Conservation (phyloP, 768 basidiomycete species). For the Lactifluus piperatus region DNA sequence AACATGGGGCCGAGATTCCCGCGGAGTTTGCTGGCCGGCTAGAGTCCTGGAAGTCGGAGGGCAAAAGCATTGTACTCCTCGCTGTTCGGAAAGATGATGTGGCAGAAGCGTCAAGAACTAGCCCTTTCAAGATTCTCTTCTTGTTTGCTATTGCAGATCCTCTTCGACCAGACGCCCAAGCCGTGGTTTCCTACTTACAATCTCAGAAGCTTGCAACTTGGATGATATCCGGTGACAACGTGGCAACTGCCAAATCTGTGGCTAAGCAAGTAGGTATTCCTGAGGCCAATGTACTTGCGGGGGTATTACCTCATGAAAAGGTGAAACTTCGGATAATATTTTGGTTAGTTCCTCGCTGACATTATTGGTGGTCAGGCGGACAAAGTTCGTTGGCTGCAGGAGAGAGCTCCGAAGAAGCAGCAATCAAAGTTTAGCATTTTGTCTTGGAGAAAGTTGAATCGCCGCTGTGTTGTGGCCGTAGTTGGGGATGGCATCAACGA, state of each 20-base stretch:
- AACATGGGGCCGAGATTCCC: slow-evolving; percentile 35
- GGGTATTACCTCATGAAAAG: slow-evolving; percentile 78
- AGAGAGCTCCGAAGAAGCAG: slow-evolving; percentile 31
- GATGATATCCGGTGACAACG: slow-evolving; percentile 81
- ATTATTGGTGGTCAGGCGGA: slow-evolving; percentile 34
- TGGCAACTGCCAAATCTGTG: slow-evolving; percentile 60
- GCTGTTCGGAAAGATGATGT: slow-evolving; percentile 31
- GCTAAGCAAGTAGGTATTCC: slow-evolving; percentile 61
- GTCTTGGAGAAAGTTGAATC: slow-evolving; percentile 23
- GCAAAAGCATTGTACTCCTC: slow-evolving; percentile 63
- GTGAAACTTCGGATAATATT: slow-evolving; percentile 26
- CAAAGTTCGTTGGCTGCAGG: slow-evolving; percentile 50
- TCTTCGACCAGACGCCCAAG: slow-evolving; percentile 47
- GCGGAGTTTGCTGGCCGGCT: slow-evolving; percentile 27
- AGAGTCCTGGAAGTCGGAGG: slow-evolving; percentile 49
- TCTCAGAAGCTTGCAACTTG: slow-evolving; percentile 50
- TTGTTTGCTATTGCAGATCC: slow-evolving; percentile 60
- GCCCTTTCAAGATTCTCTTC: slow-evolving; percentile 32
- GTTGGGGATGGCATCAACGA: slow-evolving; percentile 59
- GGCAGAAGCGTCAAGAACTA: background rate
- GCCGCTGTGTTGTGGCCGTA: slow-evolving; percentile 44
- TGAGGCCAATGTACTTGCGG: slow-evolving; percentile 62
- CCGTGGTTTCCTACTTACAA: slow-evolving; percentile 45
- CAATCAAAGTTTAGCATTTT: slow-evolving; percentile 25
- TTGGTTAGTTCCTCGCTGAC: slow-evolving; percentile 10